These are phyloP conservation scores for Pterocarpus macrocarpus DNA, from an alignment of 306 rosid genomes.

Conservation along the genomic window DNA sequence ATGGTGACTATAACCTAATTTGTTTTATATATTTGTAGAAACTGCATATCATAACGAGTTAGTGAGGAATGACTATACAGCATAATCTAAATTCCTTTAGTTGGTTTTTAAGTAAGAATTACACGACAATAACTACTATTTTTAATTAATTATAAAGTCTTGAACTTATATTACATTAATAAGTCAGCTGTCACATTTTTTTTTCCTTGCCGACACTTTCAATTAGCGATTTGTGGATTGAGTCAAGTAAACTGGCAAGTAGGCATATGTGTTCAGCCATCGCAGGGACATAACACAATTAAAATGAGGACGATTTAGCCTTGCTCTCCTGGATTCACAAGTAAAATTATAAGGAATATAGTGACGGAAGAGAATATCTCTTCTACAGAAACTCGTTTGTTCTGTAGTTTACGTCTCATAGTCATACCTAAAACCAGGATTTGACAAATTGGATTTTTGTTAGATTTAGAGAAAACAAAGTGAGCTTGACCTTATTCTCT, in stretches of 20 bases:
- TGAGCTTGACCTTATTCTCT: not conserved
- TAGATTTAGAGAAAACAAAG: slow-evolving; percentile 11
- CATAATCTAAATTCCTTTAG: slow-evolving; percentile 1
- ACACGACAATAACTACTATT: not conserved
- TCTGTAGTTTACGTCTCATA: not conserved
- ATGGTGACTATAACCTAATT: not conserved
- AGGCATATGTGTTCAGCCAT: not conserved
- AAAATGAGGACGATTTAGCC: not conserved
- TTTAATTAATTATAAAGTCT: not conserved
- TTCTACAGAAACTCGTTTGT: not conserved
- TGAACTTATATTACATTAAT: not conserved
- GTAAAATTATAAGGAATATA: not conserved
- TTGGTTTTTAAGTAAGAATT: not conserved
- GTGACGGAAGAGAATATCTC: not conserved
- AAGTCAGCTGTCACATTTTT: not conserved
- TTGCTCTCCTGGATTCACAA: not conserved
- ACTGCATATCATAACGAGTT: not conserved
- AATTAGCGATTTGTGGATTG: not conserved
- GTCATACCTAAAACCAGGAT: not conserved
- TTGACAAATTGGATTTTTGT: slow-evolving; percentile 6
- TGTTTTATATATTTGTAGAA: not conserved
- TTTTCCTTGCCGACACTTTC: slow-evolving; percentile 1
- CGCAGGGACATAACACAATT: not conserved
- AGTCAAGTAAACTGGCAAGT: not conserved
- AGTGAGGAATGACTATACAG: not conserved